Evolutionary conservation across 805 yeast species (phyloP), one percentile per base, ranked within the genome.

Genomic region (Kazachstania viticola): DNA sequence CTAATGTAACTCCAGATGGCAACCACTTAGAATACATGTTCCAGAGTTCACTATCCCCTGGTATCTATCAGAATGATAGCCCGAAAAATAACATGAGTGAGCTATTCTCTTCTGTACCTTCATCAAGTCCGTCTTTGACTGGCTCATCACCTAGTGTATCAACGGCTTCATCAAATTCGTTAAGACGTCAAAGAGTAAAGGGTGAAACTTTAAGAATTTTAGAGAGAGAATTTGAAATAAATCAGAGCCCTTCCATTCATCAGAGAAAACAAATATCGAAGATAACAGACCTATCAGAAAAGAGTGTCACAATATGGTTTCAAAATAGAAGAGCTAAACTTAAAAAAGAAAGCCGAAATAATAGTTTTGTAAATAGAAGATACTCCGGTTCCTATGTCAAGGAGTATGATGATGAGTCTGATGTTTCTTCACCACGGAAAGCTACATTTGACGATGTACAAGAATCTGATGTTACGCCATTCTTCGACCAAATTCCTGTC

Each of bases 281-380:
- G 2, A 66, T 67, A 38, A 80, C 93, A 1, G 80, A 78, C 14
- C 77, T 84, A 81, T 72, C 85, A 11, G 95, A 85, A 45, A 70
- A 91, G 39, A 82, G 87, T 11, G 94, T 85, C 2, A 67, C 94
- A 34, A 85, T 85, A 27, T 85, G 95, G 95, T 85, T 83, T 48
- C 96, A 85, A 54, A 84, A 84, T 51, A 63, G 87, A 45, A 61
- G 96, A 40, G 91, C 91, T 14, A 81, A 80, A 51, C 66, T 74
- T 27, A 65, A 85, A 46, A 79, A 79, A 54, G 35, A 37, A 17
- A 27, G 24, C 14, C 16, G 33, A 43, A 35, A 11, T 7, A 32
- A 27, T 8, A 14, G 23, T 5, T 22, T 4, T n/a, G 17, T 15
- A 5, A 23, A 9, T 28, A 31, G 21, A 30, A 27, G 9, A 38